A percentile compares a stretch with the other conserved stretches of the same genome.
Evolutionary conservation across 306 rosid genomes (phyloP).

Genomic region (Malus domestica): DNA sequence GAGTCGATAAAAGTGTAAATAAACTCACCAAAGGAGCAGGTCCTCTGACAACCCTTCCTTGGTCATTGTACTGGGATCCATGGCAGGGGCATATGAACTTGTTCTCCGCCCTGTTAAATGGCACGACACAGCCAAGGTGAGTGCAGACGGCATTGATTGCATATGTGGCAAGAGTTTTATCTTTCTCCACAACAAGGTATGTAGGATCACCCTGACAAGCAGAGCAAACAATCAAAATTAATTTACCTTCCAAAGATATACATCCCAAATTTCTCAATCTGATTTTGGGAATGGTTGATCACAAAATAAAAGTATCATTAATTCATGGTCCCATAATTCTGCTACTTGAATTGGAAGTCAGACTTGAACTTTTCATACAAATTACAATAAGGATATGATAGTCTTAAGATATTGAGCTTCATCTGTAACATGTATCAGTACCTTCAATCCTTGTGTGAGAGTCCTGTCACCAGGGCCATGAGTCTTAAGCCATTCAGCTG

Average conservation of each 20-base stretch:
- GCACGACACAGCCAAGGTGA: constrained; percentile 97
- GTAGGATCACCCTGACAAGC: constrained; percentile 80
- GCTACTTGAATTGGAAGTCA: background rate
- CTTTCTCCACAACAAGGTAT: constrained; percentile 92
- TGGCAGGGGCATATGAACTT: constrained; percentile 98
- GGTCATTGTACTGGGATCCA: constrained; percentile 89
- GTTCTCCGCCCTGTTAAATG: constrained; percentile 74
- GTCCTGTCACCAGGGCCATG: constrained; percentile 91
- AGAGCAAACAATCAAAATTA: background rate
- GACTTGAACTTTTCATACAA: background rate
- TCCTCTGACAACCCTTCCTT: constrained; percentile 94
- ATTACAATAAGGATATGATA: background rate
- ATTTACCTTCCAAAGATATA: background rate
- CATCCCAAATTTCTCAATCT: background rate
- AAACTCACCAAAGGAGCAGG: constrained; percentile 91
- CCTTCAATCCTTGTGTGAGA: constrained; percentile 93
- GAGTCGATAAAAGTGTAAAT: background rate
- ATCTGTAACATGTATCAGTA: background rate
- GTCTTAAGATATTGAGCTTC: background rate
- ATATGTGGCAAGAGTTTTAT: constrained; percentile 68
- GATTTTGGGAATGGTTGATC: background rate
- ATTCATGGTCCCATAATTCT: background rate
- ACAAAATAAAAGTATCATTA: background rate
- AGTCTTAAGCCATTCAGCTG: constrained; percentile 65
- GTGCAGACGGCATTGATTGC: constrained; percentile 98